phyloP scores from a whole-genome alignment of 768 basidiomycete genomes.

The Lactarius hatsudake region DNA sequence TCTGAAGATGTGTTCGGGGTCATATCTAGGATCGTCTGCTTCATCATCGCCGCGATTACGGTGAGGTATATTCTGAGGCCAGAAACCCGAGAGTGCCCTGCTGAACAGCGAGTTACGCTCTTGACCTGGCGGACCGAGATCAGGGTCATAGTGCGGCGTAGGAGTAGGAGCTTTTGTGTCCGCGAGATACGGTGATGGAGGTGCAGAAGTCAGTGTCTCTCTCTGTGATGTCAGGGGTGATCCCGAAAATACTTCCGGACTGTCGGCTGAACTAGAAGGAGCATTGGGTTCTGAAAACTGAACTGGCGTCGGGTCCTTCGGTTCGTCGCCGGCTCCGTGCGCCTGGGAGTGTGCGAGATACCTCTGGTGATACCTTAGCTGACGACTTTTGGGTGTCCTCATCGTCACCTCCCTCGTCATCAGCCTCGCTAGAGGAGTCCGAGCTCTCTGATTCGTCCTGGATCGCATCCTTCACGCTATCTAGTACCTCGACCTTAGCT shows the following conservation, averaged over 20 bases:
- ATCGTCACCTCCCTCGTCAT: slow-evolving; percentile 64
- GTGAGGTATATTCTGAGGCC: slow-evolving; percentile 59
- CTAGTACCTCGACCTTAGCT: slow-evolving; percentile 84
- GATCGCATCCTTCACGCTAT: slow-evolving; percentile 89
- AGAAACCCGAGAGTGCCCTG: slow-evolving; percentile 80
- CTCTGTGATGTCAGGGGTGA: slow-evolving; percentile 16
- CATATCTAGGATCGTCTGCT: slow-evolving; percentile 63
- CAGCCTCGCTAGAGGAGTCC: slow-evolving; percentile 63
- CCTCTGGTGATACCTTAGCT: slow-evolving; percentile 32
- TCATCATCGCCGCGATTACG: slow-evolving; percentile 55
- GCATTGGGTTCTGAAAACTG: slow-evolving; percentile 1
- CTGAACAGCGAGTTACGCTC: slow-evolving; percentile 78
- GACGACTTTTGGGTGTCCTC: slow-evolving; percentile 42
- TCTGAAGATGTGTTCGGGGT: slow-evolving; percentile 90
- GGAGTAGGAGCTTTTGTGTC: slow-evolving; percentile 17
- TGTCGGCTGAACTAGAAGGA: slow-evolving; percentile 11
- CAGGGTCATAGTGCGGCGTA: slow-evolving; percentile 46
- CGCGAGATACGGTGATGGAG: slow-evolving; percentile 51
- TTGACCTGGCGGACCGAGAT: slow-evolving; percentile 47
- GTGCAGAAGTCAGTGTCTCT: slow-evolving; percentile 39
- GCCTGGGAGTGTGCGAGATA: slow-evolving; percentile 15
- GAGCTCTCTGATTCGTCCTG: slow-evolving; percentile 75
- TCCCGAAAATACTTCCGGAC: slow-evolving; percentile 1
- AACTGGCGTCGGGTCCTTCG: slow-evolving; percentile 4
- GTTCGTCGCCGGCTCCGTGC: background rate